Evolutionary conservation across 352 stramenopile species (phyloP).

Genomic region (Phytophthora cryptogea): DNA sequence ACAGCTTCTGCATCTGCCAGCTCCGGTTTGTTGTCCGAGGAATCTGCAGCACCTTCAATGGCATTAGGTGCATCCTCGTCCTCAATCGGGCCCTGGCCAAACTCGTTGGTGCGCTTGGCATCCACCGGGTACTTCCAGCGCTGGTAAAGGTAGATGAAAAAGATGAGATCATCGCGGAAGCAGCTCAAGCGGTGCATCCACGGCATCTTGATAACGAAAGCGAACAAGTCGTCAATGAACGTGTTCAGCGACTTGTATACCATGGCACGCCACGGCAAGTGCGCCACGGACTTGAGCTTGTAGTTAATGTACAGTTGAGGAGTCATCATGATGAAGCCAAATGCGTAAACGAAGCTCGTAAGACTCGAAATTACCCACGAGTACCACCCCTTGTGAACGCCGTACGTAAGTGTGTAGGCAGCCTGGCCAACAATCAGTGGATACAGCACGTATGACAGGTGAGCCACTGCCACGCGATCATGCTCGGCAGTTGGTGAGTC

Average conservation of each 20-base stretch:
- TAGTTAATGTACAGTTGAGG: slow-evolving; percentile 99
- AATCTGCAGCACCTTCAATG: slow-evolving; percentile 27
- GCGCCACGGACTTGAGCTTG: slow-evolving; percentile 96
- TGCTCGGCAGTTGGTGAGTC: slow-evolving; percentile 82
- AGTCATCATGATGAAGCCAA: slow-evolving; percentile 99
- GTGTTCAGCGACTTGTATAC: slow-evolving; percentile 98
- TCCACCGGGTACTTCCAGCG: slow-evolving; percentile 96
- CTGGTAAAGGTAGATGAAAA: slow-evolving; percentile 99
- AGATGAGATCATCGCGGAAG: slow-evolving; percentile 99
- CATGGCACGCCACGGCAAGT: slow-evolving; percentile 97
- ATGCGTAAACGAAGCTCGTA: slow-evolving; percentile 98
- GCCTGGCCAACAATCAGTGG: slow-evolving; percentile 93
- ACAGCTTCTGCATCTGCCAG: slow-evolving; percentile 18
- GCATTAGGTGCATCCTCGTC: slow-evolving; percentile 37
- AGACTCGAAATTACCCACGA: slow-evolving; percentile 96
- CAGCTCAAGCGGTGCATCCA: slow-evolving; percentile 98
- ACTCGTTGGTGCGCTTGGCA: slow-evolving; percentile 92
- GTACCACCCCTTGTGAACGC: slow-evolving; percentile 97
- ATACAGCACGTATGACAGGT: slow-evolving; percentile 86
- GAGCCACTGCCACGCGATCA: slow-evolving; percentile 82
- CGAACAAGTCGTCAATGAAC: slow-evolving; percentile 94
- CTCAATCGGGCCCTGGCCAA: slow-evolving; percentile 84
- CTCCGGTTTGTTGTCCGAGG: slow-evolving; percentile 9
- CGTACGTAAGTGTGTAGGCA: slow-evolving; percentile 93
- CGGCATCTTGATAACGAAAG: slow-evolving; percentile 92